phyloP scores from a whole-genome alignment of 768 basidiomycete species.

The Chlorophyllum brunneum region DNA sequence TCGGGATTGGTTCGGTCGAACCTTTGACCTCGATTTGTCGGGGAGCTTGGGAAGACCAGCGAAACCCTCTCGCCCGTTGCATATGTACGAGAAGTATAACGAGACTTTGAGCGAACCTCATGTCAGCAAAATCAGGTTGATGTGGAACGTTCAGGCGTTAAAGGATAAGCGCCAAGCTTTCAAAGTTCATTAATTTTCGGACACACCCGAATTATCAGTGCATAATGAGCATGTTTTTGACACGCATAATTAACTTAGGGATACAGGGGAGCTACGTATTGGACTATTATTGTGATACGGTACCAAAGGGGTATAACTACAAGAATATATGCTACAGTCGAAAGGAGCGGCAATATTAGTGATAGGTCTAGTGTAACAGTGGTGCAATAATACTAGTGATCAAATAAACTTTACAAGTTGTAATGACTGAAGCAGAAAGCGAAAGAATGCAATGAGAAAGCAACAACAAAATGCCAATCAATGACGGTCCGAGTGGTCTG shows the following conservation, averaged over 20 bases:
- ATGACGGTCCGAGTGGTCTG: constrained; percentile 19
- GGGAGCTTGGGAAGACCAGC: constrained; percentile 5
- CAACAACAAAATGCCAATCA: neutral
- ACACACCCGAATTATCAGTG: neutral
- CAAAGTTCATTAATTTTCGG: neutral
- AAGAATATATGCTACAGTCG: constrained; percentile 3
- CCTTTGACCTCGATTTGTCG: neutral
- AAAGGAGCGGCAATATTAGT: constrained; percentile 10
- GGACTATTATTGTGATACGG: neutral
- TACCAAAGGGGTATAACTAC: neutral
- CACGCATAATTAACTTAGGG: neutral
- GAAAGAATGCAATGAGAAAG: neutral
- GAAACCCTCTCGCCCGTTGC: neutral
- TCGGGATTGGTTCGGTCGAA: neutral
- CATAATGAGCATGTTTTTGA: neutral
- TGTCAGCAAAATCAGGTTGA: neutral
- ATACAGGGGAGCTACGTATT: neutral
- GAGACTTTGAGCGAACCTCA: neutral
- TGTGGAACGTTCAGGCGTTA: neutral
- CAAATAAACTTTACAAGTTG: too few species aligned
- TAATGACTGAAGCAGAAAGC: neutral
- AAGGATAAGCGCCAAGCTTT: neutral
- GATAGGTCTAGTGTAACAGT: neutral
- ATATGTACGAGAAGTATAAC: neutral
- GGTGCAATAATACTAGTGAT: too few species aligned